Conservation (phyloP, 2,329 filamentous ascomycete genomes). For the Fusarium bactridioides region DNA sequence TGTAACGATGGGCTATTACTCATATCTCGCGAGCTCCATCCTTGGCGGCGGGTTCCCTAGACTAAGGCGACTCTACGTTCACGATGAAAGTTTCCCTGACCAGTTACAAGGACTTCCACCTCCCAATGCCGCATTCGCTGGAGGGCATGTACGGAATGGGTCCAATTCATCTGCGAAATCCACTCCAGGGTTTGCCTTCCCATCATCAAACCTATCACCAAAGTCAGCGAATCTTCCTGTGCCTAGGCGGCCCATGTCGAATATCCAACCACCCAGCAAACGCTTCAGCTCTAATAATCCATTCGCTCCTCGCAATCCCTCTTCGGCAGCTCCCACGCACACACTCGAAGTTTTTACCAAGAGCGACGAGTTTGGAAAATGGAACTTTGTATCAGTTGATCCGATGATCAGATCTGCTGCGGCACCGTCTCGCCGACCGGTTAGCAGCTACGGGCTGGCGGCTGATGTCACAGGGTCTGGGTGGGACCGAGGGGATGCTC, state of each 20-base stretch:
- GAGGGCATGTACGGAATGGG: slow-evolving; percentile 44
- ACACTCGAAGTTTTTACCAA: slow-evolving; percentile 69
- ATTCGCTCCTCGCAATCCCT: slow-evolving; percentile 52
- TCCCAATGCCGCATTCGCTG: slow-evolving; percentile 55
- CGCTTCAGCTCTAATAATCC: slow-evolving; percentile 70
- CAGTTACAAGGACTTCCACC: slow-evolving; percentile 76
- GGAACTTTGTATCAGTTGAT: slow-evolving; percentile 64
- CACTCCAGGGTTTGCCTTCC: slow-evolving; percentile 37
- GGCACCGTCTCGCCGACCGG: slow-evolving; percentile 50
- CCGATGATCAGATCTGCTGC: slow-evolving; percentile 42
- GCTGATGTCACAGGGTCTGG: slow-evolving; percentile 58
- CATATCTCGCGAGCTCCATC: slow-evolving; percentile 85
- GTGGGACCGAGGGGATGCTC: slow-evolving; percentile 61
- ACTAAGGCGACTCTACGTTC: slow-evolving; percentile 82
- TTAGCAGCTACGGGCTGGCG: slow-evolving; percentile 66
- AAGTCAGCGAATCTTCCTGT: slow-evolving; percentile 34
- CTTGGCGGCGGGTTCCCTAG: slow-evolving; percentile 77
- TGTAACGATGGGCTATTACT: slow-evolving; percentile 74
- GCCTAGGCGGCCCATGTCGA: slow-evolving; percentile 43
- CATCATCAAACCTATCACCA: slow-evolving; percentile 34
- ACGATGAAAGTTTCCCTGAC: slow-evolving; percentile 84
- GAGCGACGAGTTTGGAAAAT: slow-evolving; percentile 64
- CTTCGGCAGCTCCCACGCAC: slow-evolving; percentile 54
- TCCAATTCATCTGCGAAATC: slow-evolving; percentile 43
- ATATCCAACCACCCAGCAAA: slow-evolving; percentile 40